Percentiles rank a stretch among this genome's conserved stretches.
Conservation (phyloP, 305 asterid species). For the Plantago lanceolata region DNA sequence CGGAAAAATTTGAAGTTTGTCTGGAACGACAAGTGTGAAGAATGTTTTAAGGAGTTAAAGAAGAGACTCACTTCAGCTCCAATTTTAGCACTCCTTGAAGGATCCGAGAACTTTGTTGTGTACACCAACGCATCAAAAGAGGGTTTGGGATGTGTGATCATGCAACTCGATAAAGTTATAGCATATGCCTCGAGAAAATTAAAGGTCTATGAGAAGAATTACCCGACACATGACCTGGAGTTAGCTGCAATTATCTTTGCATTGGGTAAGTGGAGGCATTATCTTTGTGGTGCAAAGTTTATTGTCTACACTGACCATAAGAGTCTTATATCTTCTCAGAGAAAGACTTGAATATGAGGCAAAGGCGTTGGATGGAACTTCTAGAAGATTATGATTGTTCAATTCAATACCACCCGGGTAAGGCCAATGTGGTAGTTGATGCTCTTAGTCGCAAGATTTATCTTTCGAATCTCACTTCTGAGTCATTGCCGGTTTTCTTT, state of each 20-base stretch:
- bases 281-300: not conserved
- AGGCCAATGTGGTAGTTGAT: too few species aligned
- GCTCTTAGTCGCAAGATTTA: too few species aligned
- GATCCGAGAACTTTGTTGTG: not conserved
- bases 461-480: too few species aligned
- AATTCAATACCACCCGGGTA: too few species aligned
- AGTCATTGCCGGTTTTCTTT: too few species aligned
- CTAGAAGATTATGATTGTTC: not conserved
- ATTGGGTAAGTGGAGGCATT: not conserved
- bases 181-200: conserved; percentile 2
- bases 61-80: not conserved
- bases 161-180: not conserved
- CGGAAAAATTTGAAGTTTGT: not conserved
- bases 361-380: not conserved
- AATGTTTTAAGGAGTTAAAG: not conserved
- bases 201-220: not conserved
- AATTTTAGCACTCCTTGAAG: not conserved
- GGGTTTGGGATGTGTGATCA: not conserved
- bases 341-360: not conserved
- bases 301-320: not conserved
- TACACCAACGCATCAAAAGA: not conserved
- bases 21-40: not conserved
- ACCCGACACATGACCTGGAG: not conserved
- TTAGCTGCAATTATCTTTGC: not conserved
- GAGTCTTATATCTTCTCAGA: not conserved